These are phyloP conservation scores for Gossypium longicalyx DNA, from an alignment of 345 rosid genomes.

Conservation along the genomic window DNA sequence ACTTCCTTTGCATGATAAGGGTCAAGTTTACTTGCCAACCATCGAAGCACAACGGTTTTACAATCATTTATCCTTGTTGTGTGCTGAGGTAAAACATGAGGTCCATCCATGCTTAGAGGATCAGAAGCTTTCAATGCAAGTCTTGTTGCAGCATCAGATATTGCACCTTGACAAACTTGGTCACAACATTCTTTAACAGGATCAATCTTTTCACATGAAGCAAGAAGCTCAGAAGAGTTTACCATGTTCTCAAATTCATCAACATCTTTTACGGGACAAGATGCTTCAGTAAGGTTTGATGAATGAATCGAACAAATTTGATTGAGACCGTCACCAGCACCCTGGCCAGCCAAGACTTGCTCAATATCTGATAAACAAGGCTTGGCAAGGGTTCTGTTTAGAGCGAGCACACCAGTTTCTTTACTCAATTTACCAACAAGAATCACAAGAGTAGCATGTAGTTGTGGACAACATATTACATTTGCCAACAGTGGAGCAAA, in stretches of 20 bases:
- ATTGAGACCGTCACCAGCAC: constrained; percentile 54
- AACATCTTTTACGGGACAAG: constrained; percentile 76
- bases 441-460: constrained; percentile 69
- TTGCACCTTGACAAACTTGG: constrained; percentile 73
- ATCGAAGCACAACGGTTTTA: constrained; percentile 64
- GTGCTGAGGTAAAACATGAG: constrained; percentile 43
- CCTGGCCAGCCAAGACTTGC: constrained; percentile 71
- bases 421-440: constrained; percentile 78
- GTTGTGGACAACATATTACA: constrained; percentile 95
- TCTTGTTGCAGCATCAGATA: constrained; percentile 69
- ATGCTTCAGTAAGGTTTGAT: constrained; percentile 73
- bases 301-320: constrained; percentile 57
- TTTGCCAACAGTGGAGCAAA: constrained; percentile 87
- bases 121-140: constrained; percentile 59
- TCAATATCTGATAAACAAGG: constrained; percentile 79
- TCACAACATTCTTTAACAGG: constrained; percentile 93
- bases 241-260: constrained; percentile 61
- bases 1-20: constrained; percentile 61
- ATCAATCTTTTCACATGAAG: constrained; percentile 69
- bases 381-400: constrained; percentile 58
- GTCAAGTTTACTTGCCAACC: constrained; percentile 79
- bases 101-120: constrained; percentile 26
- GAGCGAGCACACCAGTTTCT: constrained; percentile 58
- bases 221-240: constrained; percentile 66
- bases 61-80: constrained; percentile 66